Conservation (phyloP, 2,329 filamentous ascomycete genomes). For the Exophiala sp. region DNA sequence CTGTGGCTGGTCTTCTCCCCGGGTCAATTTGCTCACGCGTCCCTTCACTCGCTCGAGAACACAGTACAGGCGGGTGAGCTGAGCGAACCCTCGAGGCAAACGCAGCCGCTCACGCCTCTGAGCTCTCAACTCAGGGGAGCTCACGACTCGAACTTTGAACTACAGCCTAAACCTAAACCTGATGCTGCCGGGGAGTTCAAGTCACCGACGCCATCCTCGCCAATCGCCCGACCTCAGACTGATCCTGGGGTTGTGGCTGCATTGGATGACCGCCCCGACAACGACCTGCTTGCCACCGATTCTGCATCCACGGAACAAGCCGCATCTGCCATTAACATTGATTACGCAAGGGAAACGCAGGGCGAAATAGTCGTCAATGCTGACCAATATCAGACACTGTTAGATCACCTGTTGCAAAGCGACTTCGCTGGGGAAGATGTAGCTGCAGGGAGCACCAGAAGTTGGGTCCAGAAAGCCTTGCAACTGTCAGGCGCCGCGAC, state of each 20-base stretch:
- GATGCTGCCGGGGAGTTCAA: slow-evolving; percentile 2
- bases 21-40: slow-evolving; percentile 30
- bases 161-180: not conserved
- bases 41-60: slow-evolving; percentile 6
- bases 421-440: slow-evolving; percentile 24
- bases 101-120: slow-evolving; percentile 5
- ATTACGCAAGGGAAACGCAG: not conserved
- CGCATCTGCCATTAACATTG: not conserved
- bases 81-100: not conserved
- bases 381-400: slow-evolving; percentile 22
- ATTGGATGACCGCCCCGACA: not conserved
- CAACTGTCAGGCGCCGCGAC: slow-evolving; percentile 14
- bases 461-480: slow-evolving; percentile 25
- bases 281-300: not conserved
- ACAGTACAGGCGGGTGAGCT: not conserved
- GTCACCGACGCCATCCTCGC: slow-evolving; percentile 17
- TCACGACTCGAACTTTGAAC: not conserved
- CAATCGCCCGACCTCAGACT: not conserved
- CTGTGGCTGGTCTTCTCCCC: slow-evolving; percentile 82
- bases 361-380: slow-evolving; percentile 17
- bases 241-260: not conserved
- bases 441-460: slow-evolving; percentile 22
- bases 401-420: slow-evolving; percentile 24
- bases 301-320: not conserved
- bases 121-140: slow-evolving; percentile 4